Base-by-base conservation (phyloP, 441 rosid genomes). In the Gossypium schwendimanii region DNA sequence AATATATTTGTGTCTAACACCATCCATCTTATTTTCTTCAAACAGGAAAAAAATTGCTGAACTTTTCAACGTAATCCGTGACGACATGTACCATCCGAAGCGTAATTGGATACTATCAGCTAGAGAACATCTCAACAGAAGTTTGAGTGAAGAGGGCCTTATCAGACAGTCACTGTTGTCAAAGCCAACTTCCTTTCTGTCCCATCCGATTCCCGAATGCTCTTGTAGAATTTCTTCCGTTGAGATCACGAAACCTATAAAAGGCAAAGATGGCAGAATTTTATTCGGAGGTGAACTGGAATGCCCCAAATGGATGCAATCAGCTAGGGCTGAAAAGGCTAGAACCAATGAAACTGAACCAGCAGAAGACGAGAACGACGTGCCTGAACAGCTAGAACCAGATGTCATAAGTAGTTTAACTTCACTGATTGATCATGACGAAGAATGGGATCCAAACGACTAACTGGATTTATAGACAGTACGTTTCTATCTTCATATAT, bases 121-220 rank as follows among this genome's bases (percentile, higher is more conserved):
- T 74, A 87, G 84, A 81, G 83, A 92, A 36, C 93, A 90, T 84
- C 91, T 94, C 8, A 94, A 90, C 77, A 85, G 82, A 79, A 92
- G 97, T 82, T 80, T 92, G 84, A 81, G 80, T 62, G 91, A 85
- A 72, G 87, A 88, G 73, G 98, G 98, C 66, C 87, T 94, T 69
- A 82, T 85, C 36, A 82, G 90, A 75, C 94, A 90, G 83, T 86
- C 97, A 53, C 81, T 73, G 76, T 63, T 70, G 11, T 89, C 97
- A 14, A 92, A 90, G 83, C 91, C 94, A 2, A 70, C 73, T 21
- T 85, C 81, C 55, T 94, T 92, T 76, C 81, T 94, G 10, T 94
- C 97, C 0, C 97, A 94, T 76, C 98, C 97, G 14, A 88, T 92
- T 58, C 98, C 98, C 10, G 98, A 94, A 86, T 94, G 98, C 87